Evolutionary conservation across 495 filamentous ascomycete species (phyloP), one percentile per base, ranked within the genome.

Genomic region (Jackrogersella minutella): DNA sequence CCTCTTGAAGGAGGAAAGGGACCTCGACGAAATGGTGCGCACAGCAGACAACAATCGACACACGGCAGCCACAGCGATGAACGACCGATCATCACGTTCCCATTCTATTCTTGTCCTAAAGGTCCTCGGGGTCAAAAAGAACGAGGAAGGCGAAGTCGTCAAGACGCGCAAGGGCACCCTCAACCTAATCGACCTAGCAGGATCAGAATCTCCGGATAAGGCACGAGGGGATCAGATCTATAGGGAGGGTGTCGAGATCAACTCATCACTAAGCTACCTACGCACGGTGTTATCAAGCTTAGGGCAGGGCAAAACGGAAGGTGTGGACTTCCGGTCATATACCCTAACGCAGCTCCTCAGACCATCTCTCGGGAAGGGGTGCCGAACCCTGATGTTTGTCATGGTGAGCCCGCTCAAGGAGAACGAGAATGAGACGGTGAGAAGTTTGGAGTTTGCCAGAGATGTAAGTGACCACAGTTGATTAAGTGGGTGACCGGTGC

Each of bases 371-470:
- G 93, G 95, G 13, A 96, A 96, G 31, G 97, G 97, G 73, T 92
- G 90, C 57, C 96, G 97, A 79, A 98, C 96, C 3, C 90, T 99
- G 62, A 99, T 98, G 95, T 97, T 99, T 69, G 92, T 98, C 76
- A 98, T 97, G 92, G 90, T 96, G 64, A 93, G 90, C 73, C 95
- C 95, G 26, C 79, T 98, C 51, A 89, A 96, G 81, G 91, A 90
- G 2, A 96, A 98, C 80, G 80, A 97, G 54, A 88, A 86, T 54
- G 96, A 99, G 82, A 97, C 93, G 11, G 85, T 97, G 77, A 96
- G 94, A 24, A 96, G 92, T 78, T 84, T 99, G 74, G 90, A 96
- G 73, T 99, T 99, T 80, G 95, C 96, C 13, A 95, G 91, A 9
- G 98, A 98, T 83, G 93, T 85, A 69, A 77, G 77, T 78, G 11